Evolutionary conservation across 805 yeast genomes (phyloP).

Genomic region (Deakozyma indianensis): DNA sequence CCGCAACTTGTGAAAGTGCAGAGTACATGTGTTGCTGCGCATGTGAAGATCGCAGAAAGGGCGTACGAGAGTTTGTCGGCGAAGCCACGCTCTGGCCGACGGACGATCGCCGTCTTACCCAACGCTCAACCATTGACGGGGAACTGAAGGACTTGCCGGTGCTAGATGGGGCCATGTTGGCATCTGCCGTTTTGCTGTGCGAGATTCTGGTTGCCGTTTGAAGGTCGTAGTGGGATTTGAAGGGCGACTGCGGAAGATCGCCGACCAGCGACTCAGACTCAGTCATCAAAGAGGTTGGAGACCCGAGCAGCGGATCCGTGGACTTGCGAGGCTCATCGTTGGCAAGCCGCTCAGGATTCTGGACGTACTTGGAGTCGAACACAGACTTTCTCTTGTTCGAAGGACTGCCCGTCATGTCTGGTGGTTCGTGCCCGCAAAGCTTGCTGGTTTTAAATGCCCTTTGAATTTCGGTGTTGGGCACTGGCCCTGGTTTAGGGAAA

Average conservation of each 20-base stretch:
- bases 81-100: conserved; percentile 1
- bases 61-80: neutral
- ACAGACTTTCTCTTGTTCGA: neutral
- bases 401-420: neutral
- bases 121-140: conserved; percentile 10
- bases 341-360: neutral
- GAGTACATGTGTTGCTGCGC: conserved; percentile 1
- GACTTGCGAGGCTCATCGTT: neutral
- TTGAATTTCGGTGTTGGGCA: no score
- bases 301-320: neutral
- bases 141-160: neutral
- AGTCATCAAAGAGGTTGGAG: neutral
- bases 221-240: neutral
- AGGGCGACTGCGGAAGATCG: neutral
- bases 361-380: neutral
- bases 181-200: neutral
- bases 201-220: neutral
- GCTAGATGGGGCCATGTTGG: neutral
- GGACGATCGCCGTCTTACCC: conserved; percentile 12
- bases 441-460: no score
- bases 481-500: no score
- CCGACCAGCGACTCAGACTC: neutral
- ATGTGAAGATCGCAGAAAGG: conserved; percentile 5
- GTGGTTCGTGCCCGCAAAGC: no score
- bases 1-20: neutral